These are phyloP conservation scores for Mycena latifolia DNA, from an alignment of 768 basidiomycete genomes.

Conservation along the genomic window DNA sequence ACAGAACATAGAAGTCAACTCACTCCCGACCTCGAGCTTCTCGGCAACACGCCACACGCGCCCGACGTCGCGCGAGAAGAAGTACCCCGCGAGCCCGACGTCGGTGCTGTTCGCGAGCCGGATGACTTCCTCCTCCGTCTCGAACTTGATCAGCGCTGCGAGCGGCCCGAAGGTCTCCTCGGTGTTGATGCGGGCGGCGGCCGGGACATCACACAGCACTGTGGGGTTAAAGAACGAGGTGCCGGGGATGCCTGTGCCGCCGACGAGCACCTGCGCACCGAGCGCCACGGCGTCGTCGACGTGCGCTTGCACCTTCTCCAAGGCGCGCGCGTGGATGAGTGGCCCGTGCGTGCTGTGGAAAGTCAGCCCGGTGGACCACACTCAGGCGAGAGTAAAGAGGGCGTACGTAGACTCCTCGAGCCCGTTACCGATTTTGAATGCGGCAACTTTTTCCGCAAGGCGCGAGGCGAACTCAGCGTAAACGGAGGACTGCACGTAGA, in stretches of 20 bases:
- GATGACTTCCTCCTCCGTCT: constrained; percentile 95
- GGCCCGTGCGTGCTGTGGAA: constrained; percentile 89
- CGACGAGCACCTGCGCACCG: constrained; percentile 91
- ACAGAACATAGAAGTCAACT: constrained; percentile 44
- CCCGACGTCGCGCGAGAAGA: constrained; percentile 88
- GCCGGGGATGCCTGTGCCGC: constrained; percentile 79
- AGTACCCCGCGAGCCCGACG: constrained; percentile 94
- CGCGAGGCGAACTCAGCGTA: constrained; percentile 94
- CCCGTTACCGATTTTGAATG: constrained; percentile 91
- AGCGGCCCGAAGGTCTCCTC: constrained; percentile 98
- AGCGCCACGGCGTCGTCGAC: constrained; percentile 88
- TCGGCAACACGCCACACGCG: constrained; percentile 96
- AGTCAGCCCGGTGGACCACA: neutral
- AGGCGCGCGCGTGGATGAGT: constrained; percentile 87
- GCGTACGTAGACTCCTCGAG: constrained; percentile 81
- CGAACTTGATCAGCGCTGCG: constrained; percentile 89
- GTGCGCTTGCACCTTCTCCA: constrained; percentile 89
- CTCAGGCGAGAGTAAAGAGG: neutral
- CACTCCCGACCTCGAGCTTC: constrained; percentile 88
- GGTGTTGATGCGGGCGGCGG: constrained; percentile 68
- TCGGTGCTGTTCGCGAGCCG: constrained; percentile 85
- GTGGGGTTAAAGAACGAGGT: constrained; percentile 88
- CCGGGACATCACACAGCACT: constrained; percentile 86
- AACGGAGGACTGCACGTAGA: constrained; percentile 91
- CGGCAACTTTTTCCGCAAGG: constrained; percentile 84